Evolutionary conservation across 2,329 filamentous ascomycete genomes (phyloP).

Genomic region (Talaromyces sp.): DNA sequence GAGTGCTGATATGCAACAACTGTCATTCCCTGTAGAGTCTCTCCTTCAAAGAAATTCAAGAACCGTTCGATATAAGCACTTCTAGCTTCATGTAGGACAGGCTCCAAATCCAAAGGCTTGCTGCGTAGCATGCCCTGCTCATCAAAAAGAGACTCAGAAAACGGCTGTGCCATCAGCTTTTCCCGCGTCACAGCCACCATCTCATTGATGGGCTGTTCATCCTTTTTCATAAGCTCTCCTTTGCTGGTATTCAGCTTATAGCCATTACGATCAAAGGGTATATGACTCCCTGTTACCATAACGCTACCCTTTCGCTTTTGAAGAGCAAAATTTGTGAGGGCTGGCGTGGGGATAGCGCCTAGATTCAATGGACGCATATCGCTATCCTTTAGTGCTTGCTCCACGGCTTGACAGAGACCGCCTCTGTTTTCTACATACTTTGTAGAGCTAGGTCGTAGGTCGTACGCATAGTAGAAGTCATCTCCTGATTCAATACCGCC

Average conservation of each 20-base stretch:
- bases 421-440: constrained; percentile 30
- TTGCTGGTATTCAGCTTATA: constrained; percentile 35
- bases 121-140: constrained; percentile 27
- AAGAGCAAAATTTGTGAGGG: constrained; percentile 30
- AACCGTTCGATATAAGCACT: constrained; percentile 30
- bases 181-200: constrained; percentile 26
- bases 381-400: constrained; percentile 28
- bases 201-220: constrained; percentile 32
- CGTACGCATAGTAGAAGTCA: constrained; percentile 33
- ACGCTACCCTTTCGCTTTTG: constrained; percentile 31
- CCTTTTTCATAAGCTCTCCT: constrained; percentile 32
- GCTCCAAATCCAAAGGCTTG: constrained; percentile 18
- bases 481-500: constrained; percentile 30
- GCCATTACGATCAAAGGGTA: constrained; percentile 35
- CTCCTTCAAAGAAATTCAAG: constrained; percentile 30
- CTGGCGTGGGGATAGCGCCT: constrained; percentile 33
- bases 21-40: constrained; percentile 27
- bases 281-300: constrained; percentile 36
- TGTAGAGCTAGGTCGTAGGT: constrained; percentile 33
- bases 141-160: constrained; percentile 28
- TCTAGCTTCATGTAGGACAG: constrained; percentile 22
- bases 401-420: constrained; percentile 30
- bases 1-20: constrained; percentile 34
- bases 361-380: constrained; percentile 31
- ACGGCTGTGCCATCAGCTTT: constrained; percentile 26